Conservation (phyloP, 768 basidiomycete species). For the Naganishia friedmannii region DNA sequence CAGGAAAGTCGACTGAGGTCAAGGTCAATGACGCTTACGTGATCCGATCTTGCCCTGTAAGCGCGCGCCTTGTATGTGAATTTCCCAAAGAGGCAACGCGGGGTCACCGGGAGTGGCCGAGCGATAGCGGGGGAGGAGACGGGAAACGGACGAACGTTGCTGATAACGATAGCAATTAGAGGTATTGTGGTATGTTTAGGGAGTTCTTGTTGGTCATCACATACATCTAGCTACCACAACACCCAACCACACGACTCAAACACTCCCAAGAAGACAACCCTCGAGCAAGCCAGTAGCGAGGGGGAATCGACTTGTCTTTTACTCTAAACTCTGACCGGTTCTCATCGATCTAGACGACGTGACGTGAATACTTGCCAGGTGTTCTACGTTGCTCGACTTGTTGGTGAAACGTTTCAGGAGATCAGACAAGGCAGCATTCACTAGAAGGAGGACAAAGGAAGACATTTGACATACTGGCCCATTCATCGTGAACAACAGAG, state of each 20-base stretch:
- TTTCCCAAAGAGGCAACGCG: background rate
- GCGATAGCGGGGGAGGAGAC: too few relatives aligned
- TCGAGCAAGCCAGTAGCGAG: constrained; percentile 26
- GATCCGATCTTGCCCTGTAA: background rate
- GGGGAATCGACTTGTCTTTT: constrained; percentile 27
- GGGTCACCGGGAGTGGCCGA: background rate
- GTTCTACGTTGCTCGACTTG: constrained; percentile 1
- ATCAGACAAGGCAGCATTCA: background rate
- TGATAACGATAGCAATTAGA: background rate
- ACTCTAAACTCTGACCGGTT: background rate
- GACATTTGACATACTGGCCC: background rate
- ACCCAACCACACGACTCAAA: background rate
- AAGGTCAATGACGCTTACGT: background rate
- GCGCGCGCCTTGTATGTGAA: background rate
- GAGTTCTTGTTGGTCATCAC: too few relatives aligned
- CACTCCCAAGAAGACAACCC: constrained; percentile 16
- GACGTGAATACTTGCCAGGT: constrained; percentile 24
- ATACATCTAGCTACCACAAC: background rate
- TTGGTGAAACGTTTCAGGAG: constrained; percentile 8
- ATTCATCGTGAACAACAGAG: background rate
- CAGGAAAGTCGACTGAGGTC: background rate
- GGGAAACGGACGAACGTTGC: background rate
- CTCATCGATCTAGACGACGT: background rate
- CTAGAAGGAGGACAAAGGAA: background rate
- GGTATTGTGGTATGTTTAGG: too few relatives aligned